Evolutionary conservation across 2,329 filamentous ascomycete genomes (phyloP), one percentile per base, ranked within the genome.

Genomic region (Macrophomina phaseolina): DNA sequence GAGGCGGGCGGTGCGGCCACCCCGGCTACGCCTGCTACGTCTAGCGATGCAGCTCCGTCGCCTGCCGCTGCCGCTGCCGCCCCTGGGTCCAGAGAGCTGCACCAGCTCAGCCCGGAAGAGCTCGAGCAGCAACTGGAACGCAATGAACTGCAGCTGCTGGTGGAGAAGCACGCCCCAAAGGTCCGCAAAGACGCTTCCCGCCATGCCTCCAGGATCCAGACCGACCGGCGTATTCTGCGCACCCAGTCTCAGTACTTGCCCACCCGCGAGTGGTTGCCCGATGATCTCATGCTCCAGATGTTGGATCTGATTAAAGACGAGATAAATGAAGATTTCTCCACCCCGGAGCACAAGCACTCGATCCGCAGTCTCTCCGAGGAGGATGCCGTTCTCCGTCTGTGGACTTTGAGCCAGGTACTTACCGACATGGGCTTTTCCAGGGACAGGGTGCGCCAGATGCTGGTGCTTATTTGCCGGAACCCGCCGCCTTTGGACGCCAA

Each of bases 81-180:
- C 16, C 28, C 38, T 48, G 56, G 46, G 30, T 32, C 66, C 49
- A 70, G 75, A 65, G 78, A 81, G 55, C 75, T 84, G 63, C 81
- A 87, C 65, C 81, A 86, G 34, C 80, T 94, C 70, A 92, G 88
- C 58, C 90, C 94, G 1, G 94, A 97, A 75, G 92, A 98, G 77
- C 91, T 97, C 62, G 95, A 97, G 75, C 89, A 83, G 69, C 92
- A 97, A 73, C 86, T 98, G 16, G 93, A 97, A 76, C 90, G 93
- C 73, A 91, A 93, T n/a, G 93, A 97, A 73, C 83, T 99, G 45
- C 94, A 98, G 77, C 81, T 92, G 28, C 81, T 97, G 5, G 90
- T 98, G 16, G 94, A 98, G 69, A 95, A 93, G 74, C 83, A 94
- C 78, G 90, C 90, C 0, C 81, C 86, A 48, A 97, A 94, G 78